These are phyloP conservation scores for Phytophthora pseudosyringae DNA, from an alignment of 352 stramenopile genomes.

Conservation along the genomic window DNA sequence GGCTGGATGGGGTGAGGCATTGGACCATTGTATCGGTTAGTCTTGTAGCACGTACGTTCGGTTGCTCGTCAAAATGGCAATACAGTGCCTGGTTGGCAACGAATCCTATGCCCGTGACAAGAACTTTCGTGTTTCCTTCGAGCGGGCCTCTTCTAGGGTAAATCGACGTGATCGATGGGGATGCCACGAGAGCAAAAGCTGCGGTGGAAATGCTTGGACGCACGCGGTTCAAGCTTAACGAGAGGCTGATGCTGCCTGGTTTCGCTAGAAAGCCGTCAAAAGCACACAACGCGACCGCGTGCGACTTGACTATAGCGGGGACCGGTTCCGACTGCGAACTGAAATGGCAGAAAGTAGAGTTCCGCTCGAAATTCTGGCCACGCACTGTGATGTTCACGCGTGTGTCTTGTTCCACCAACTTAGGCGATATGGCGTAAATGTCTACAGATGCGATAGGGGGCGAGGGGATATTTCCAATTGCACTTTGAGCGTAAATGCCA, in stretches of 20 bases:
- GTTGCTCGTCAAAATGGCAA: constrained; percentile 38
- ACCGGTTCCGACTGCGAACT: constrained; percentile 11
- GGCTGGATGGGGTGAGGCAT: constrained; percentile 32
- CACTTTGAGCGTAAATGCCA: not conserved
- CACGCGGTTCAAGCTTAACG: constrained; percentile 21
- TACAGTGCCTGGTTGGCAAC: constrained; percentile 18
- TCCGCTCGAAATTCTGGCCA: constrained; percentile 34
- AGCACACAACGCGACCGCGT: constrained; percentile 24
- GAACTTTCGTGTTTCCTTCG: constrained; percentile 28
- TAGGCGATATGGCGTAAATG: constrained; percentile 31
- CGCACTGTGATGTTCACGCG: constrained; percentile 40
- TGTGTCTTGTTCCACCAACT: constrained; percentile 15
- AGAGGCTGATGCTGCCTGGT: constrained; percentile 15
- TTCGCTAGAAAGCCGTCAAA: constrained; percentile 18
- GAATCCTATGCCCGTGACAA: constrained; percentile 27
- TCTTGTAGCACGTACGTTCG: constrained; percentile 6
- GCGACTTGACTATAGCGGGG: constrained; percentile 21
- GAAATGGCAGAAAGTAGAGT: constrained; percentile 39
- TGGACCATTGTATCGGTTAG: constrained; percentile 24
- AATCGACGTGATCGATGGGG: constrained; percentile 26
- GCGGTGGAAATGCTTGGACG: constrained; percentile 8
- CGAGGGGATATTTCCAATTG: constrained; percentile 1
- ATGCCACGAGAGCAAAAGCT: constrained; percentile 20
- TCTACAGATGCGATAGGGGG: not conserved
- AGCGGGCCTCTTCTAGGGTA: constrained; percentile 28